These are phyloP conservation scores for Botrytis squamosa DNA, from an alignment of 2,329 filamentous ascomycete species.

Conservation along the genomic window DNA sequence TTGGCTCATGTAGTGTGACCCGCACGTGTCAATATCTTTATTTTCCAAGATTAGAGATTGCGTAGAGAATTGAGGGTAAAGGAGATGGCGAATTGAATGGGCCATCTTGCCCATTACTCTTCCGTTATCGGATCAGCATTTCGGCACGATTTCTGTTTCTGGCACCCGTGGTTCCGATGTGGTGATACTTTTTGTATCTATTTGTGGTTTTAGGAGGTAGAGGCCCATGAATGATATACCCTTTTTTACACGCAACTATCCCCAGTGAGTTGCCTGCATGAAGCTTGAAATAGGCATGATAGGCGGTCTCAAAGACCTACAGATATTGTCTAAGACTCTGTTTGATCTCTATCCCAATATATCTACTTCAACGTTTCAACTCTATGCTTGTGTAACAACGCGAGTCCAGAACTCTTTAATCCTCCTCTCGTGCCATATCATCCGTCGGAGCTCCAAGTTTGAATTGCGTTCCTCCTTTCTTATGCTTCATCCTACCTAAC, in stretches of 20 bases:
- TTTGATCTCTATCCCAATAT: neutral
- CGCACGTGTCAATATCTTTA: constrained; percentile 17
- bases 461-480: neutral
- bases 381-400: neutral
- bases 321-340: neutral
- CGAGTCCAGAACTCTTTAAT: neutral
- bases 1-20: constrained; percentile 13
- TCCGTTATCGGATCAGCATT: neutral
- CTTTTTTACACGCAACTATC: neutral
- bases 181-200: neutral
- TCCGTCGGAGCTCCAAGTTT: neutral
- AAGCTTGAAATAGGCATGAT: neutral
- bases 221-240: neutral
- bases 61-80: neutral
- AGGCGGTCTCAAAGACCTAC: neutral
- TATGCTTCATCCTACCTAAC: neutral
- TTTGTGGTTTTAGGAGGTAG: neutral
- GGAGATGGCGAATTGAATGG: neutral
- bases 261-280: neutral
- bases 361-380: neutral
- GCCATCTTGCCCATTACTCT: neutral
- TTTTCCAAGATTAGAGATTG: constrained; percentile 1
- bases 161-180: neutral
- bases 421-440: neutral
- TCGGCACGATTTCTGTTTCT: neutral